Evolutionary conservation across 2,329 filamentous ascomycete species (phyloP), one percentile per base, ranked within the genome.

Genomic region (Aureobasidium uvarum): DNA sequence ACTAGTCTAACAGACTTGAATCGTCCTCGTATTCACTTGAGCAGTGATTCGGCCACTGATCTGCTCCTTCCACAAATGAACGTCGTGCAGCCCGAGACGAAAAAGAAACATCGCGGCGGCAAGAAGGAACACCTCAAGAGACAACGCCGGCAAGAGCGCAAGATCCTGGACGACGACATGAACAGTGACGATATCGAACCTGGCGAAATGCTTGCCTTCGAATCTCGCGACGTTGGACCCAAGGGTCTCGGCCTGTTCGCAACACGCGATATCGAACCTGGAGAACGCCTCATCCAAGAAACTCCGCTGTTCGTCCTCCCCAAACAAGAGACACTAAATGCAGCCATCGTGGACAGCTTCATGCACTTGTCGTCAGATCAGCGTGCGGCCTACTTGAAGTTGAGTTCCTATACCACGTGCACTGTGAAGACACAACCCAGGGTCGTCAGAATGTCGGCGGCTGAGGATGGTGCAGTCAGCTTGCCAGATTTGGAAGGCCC

Each of bases 211-310:
- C 50, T 36, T 39, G 38, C 45, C 14, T 64, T 46, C 41, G 54
- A 60, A 38, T 8, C 51, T 36, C 45, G 52, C 11, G 23, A 45
- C 3, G 52, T 45, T 4, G 52, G 20, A 51, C 62, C 66, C 33
- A 72, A 70, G 45, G 72, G 72, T 18, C 33, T 68, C 8, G 72
- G 71, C 11, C 58, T 73, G 11, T 71, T 73, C 56, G 72, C 72
- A 4, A 64, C 46, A 31, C 55, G 48, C 5, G 33, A 52, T 52
- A 71, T 74, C 41, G 64, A 68, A 7, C 46, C 56, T 16, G 72
- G 72, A 23, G 70, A 71, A 36, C 68, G 69, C 41, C 69, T 74
- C 55, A 67, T 74, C 36, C 58, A 67, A 48, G 72, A 74, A 48
- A 18, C 41, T 11, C 68, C 71, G 6, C 63, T 74, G 33, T 51